These are phyloP conservation scores for Chlamydomonas sp. DNA, from an alignment of 139 green algal genomes.

Conservation along the genomic window DNA sequence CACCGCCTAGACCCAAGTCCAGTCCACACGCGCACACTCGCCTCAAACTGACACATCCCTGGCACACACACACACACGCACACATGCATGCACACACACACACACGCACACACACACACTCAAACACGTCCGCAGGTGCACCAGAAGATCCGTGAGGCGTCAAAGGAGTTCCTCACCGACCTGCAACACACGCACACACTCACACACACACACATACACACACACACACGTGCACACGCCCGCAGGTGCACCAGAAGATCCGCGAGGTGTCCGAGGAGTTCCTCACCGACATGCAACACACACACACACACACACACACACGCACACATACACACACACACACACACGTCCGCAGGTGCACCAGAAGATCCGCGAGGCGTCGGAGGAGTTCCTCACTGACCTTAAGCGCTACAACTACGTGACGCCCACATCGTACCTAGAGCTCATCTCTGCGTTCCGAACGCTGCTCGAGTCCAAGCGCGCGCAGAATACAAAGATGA, in stretches of 20 bases:
- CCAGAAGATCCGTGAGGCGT: slow-evolving; percentile 29
- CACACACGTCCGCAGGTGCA: slow-evolving; percentile 33
- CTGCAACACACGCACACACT: slow-evolving; percentile 71
- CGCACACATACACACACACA: slow-evolving; percentile 7
- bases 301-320: too few relatives aligned
- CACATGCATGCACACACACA: too few relatives aligned
- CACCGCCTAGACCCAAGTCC: too few relatives aligned
- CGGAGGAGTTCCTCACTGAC: slow-evolving; percentile 30
- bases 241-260: slow-evolving; percentile 41
- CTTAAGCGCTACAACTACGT: slow-evolving; percentile 75
- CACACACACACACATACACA: slow-evolving; percentile 53
- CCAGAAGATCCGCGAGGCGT: slow-evolving; percentile 29
- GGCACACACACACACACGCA: too few relatives aligned
- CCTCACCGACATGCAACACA: slow-evolving; percentile 40
- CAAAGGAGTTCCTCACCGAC: slow-evolving; percentile 30
- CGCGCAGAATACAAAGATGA: slow-evolving; percentile 11
- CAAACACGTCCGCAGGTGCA: slow-evolving; percentile 33
- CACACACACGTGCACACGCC: neutral
- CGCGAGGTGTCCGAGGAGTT: slow-evolving; percentile 28
- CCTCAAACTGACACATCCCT: too few relatives aligned
- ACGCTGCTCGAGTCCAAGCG: slow-evolving; percentile 42
- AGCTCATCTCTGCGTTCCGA: slow-evolving; percentile 65
- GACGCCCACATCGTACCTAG: slow-evolving; percentile 72
- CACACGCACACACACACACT: slow-evolving; percentile 1
- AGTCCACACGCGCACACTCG: too few relatives aligned